A percentile compares a stretch with the other conserved stretches of the same genome.
Conservation (phyloP, 345 rosid species). For the Dimocarpus longan region DNA sequence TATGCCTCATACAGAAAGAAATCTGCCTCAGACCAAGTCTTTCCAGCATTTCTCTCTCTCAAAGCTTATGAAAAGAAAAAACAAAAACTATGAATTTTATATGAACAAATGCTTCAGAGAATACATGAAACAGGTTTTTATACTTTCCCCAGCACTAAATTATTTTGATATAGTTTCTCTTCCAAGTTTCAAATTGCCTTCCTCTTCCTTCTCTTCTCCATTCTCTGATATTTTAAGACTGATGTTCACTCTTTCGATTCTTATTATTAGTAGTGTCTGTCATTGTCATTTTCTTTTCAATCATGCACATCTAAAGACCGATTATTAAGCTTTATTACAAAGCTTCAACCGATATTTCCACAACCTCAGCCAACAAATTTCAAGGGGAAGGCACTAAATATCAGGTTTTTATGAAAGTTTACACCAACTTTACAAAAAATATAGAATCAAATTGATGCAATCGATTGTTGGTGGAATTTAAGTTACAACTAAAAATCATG, state of each 20-base stretch:
- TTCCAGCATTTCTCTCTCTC: background rate
- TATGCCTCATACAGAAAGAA: background rate
- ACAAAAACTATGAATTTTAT: background rate
- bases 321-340: background rate
- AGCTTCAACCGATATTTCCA: slow-evolving; percentile 2
- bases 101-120: background rate
- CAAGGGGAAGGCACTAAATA: background rate
- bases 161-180: too few relatives aligned
- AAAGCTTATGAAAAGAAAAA: background rate
- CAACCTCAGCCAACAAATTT: background rate
- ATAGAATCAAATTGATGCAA: background rate
- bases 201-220: too few relatives aligned
- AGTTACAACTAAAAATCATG: slow-evolving; percentile 19
- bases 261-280: background rate
- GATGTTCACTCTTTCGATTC: background rate
- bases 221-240: too few relatives aligned
- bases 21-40: background rate
- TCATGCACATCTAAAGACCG: background rate
- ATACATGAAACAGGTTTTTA: too few relatives aligned
- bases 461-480: slow-evolving; percentile 6
- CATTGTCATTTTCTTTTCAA: background rate
- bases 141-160: too few relatives aligned
- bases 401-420: background rate
- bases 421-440: slow-evolving; percentile 1
- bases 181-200: too few relatives aligned